Percentiles rank a stretch among this genome's conserved stretches.
phyloP scores from a whole-genome alignment of 306 rosid species.

The Vachellia collinsii region DNA sequence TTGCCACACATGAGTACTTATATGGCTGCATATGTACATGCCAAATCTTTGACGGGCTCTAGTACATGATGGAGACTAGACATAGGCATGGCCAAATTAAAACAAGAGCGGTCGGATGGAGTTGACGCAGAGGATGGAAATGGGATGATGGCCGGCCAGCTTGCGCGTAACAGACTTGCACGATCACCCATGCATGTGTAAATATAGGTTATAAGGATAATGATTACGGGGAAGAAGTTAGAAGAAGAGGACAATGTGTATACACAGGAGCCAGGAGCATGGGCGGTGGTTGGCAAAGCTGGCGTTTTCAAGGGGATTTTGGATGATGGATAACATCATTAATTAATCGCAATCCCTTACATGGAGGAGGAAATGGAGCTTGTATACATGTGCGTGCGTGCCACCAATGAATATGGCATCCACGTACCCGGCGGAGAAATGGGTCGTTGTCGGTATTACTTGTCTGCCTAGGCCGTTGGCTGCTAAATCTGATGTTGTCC shows the following conservation, averaged over 20 bases:
- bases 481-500: too few relatives aligned
- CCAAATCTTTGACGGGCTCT: conserved; percentile 11
- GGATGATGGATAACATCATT: neutral
- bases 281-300: conserved; percentile 9
- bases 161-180: conserved; percentile 2
- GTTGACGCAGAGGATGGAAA: neutral
- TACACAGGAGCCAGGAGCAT: neutral
- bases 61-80: neutral
- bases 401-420: conserved; percentile 14
- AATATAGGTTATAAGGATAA: neutral
- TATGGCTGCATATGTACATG: neutral
- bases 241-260: too few relatives aligned
- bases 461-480: too few relatives aligned
- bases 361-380: neutral
- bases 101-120: neutral
- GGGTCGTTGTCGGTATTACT: neutral
- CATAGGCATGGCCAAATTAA: conserved; percentile 18
- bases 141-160: neutral
- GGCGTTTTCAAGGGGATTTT: conserved; percentile 2
- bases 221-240: neutral
- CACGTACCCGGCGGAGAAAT: neutral
- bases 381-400: neutral
- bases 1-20: conserved; percentile 13
- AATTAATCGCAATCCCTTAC: neutral
- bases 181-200: neutral